Evolutionary conservation across 768 basidiomycete genomes (phyloP).

Genomic region (Hericium rajendrae): DNA sequence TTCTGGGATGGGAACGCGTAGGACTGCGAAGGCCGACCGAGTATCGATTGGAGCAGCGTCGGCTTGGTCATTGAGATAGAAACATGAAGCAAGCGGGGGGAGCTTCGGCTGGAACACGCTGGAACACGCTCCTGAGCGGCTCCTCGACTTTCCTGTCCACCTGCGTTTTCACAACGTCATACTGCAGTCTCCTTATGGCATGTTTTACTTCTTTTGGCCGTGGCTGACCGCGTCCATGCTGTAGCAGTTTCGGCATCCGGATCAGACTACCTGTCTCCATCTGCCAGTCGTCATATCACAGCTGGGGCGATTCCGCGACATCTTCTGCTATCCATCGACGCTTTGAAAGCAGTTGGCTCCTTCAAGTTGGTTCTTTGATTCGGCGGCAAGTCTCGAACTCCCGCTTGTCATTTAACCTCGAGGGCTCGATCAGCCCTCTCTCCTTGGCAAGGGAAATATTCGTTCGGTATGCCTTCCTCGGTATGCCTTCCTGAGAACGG

Average conservation of each 20-base stretch:
- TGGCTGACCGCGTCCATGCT: background rate
- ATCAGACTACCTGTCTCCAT: background rate
- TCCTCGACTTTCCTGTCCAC: background rate
- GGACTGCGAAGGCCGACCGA: constrained; percentile 7
- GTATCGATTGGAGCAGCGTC: constrained; percentile 9
- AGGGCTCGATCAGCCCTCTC: no score
- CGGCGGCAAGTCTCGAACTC: no score
- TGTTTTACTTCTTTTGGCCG: background rate
- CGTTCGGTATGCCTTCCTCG: no score
- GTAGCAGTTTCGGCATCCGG: background rate
- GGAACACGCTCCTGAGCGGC: no score
- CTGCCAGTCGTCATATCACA: background rate
- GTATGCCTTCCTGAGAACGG: no score
- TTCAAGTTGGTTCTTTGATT: no score
- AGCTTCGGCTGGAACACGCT: background rate
- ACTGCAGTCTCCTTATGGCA: background rate
- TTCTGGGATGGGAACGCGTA: constrained; percentile 7
- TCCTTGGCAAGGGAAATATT: no score
- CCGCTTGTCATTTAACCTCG: no score
- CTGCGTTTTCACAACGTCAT: background rate
- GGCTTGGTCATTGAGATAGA: constrained; percentile 9
- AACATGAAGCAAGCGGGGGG: no score
- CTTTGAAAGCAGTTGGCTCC: no score
- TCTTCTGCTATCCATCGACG: no score
- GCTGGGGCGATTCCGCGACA: no score